Evolutionary conservation across 345 rosid genomes (phyloP).

Genomic region (Rhodamnia argentea): DNA sequence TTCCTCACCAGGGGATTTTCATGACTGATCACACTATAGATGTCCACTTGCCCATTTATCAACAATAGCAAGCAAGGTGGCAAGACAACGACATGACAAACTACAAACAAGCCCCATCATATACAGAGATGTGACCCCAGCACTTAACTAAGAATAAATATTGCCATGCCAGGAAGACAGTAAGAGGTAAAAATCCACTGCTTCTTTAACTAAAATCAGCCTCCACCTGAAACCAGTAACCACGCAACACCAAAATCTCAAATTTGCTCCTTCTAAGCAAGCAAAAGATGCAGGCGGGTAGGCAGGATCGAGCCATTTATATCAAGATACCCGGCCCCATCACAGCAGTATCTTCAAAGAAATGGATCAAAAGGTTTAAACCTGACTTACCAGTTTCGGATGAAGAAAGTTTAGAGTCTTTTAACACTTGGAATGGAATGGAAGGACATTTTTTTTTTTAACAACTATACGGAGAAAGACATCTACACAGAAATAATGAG

Average conservation of each 20-base stretch:
- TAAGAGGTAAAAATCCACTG: not conserved
- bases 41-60: not conserved
- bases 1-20: not conserved
- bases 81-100: not conserved
- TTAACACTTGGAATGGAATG: not conserved
- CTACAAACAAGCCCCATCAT: not conserved
- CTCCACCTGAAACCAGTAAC: conserved; percentile 24
- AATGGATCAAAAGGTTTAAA: not conserved
- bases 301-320: not conserved
- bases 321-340: not conserved
- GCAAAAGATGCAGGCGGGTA: not conserved
- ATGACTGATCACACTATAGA: not conserved
- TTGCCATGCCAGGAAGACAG: not conserved
- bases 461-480: not conserved
- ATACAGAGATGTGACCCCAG: conserved; percentile 16
- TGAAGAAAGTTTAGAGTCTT: not conserved
- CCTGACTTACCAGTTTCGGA: not conserved
- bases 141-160: not conserved
- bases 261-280: not conserved
- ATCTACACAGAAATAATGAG: not conserved
- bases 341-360: not conserved
- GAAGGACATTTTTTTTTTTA: not conserved
- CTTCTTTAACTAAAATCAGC: conserved; percentile 7
- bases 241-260: not conserved
- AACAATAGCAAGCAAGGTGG: not conserved